A percentile compares a stretch with the other conserved stretches of the same genome.
These are phyloP conservation scores for Beta corolliflora DNA, from an alignment of 179 eudicot species.

Conservation along the genomic window DNA sequence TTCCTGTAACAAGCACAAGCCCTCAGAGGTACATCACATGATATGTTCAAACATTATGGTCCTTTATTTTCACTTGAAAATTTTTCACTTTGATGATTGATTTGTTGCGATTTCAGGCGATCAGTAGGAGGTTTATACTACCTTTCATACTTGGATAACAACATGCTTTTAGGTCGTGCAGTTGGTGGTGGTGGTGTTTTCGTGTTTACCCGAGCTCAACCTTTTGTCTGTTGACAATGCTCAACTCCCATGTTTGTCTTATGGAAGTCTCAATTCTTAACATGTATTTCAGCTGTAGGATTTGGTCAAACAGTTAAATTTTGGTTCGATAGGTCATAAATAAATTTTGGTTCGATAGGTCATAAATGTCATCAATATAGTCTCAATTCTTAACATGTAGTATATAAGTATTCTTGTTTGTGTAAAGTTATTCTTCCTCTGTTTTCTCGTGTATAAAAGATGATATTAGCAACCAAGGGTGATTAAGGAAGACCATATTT, in stretches of 20 bases:
- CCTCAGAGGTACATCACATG: constrained; percentile 48
- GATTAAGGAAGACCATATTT: not conserved
- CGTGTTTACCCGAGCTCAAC: constrained; percentile 82
- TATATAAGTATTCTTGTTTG: not conserved
- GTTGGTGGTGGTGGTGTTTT: constrained; percentile 89
- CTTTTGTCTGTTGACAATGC: constrained; percentile 40
- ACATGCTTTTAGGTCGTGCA: constrained; percentile 93
- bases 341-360: too few relatives aligned
- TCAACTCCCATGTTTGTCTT: not conserved
- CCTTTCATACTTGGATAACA: constrained; percentile 76
- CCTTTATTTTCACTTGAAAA: not conserved
- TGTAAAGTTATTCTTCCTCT: not conserved
- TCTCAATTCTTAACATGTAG: too few relatives aligned
- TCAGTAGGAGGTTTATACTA: constrained; percentile 85
- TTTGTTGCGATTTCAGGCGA: constrained; percentile 44
- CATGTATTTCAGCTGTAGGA: not conserved
- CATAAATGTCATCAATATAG: not conserved
- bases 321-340: not conserved
- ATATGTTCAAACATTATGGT: not conserved
- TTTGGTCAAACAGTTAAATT: not conserved
- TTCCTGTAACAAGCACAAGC: constrained; percentile 61
- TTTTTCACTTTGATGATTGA: not conserved
- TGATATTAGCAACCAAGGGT: not conserved
- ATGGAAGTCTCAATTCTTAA: not conserved
- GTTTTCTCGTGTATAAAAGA: not conserved